A percentile compares a stretch with the other conserved stretches of the same genome.
phyloP scores from a whole-genome alignment of 441 rosid genomes.

The Erodium texanum region DNA sequence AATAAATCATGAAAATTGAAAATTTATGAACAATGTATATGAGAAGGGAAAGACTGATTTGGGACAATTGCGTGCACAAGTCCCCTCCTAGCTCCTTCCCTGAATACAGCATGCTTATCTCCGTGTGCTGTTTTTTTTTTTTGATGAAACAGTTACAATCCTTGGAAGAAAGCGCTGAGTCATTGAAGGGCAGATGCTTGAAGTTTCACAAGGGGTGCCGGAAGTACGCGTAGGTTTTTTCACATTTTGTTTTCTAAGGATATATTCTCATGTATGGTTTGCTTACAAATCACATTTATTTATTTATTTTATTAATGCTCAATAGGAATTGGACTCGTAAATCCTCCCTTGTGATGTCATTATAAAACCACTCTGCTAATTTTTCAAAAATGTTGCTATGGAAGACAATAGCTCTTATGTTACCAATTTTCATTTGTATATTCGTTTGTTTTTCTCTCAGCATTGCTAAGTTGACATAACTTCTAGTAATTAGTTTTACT shows the following conservation, averaged over 20 bases:
- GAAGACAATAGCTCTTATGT: background rate
- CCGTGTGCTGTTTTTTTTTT: background rate
- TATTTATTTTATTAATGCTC: background rate
- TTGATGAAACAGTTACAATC: slow-evolving; percentile 11
- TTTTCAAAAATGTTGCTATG: background rate
- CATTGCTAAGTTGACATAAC: background rate
- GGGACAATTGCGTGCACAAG: too few species aligned
- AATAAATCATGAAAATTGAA: too few species aligned
- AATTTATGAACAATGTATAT: too few species aligned
- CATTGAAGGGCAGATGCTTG: slow-evolving; percentile 13
- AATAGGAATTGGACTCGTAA: too few species aligned
- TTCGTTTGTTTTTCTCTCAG: background rate
- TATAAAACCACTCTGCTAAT: background rate
- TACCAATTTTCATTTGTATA: background rate
- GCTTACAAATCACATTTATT: background rate
- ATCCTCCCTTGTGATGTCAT: background rate
- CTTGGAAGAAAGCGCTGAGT: slow-evolving; percentile 17
- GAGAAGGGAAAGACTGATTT: too few species aligned
- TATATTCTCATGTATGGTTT: background rate
- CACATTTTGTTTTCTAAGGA: background rate
- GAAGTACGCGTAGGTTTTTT: slow-evolving; percentile 14
- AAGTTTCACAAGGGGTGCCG: slow-evolving; percentile 17
- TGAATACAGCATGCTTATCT: background rate
- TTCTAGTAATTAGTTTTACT: background rate
- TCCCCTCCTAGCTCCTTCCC: background rate